phyloP scores from a whole-genome alignment of 768 basidiomycete genomes.

The Kwoniella sp. region DNA sequence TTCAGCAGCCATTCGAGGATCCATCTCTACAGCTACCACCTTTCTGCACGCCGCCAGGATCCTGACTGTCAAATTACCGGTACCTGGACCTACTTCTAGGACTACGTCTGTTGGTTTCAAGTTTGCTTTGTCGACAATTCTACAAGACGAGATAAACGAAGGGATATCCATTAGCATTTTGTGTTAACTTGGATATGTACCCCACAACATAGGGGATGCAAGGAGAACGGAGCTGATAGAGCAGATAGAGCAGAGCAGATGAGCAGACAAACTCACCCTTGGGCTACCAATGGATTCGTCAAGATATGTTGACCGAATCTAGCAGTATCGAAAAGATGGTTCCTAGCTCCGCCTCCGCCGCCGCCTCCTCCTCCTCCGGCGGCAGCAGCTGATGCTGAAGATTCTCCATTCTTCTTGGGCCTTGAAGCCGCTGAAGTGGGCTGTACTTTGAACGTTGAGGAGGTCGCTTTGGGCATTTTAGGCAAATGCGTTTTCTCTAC shows the following conservation, averaged over 20 bases:
- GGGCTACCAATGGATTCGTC: constrained; percentile 87
- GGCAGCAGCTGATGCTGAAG: constrained; percentile 14
- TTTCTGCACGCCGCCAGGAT: constrained; percentile 92
- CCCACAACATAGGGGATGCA: too few species aligned
- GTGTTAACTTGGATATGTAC: neutral
- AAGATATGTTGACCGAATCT: constrained; percentile 97
- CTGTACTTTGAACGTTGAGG: constrained; percentile 40
- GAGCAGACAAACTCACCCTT: constrained; percentile 65
- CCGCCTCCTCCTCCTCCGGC: constrained; percentile 22
- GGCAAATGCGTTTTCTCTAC: neutral
- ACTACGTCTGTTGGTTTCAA: constrained; percentile 92
- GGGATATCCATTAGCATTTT: neutral
- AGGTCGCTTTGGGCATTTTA: constrained; percentile 51
- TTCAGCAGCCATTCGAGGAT: constrained; percentile 98
- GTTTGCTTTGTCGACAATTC: constrained; percentile 72
- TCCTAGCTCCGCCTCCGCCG: constrained; percentile 38
- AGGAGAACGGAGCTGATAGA: neutral
- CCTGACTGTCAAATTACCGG: constrained; percentile 90
- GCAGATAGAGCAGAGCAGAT: neutral
- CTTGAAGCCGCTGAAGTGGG: constrained; percentile 40
- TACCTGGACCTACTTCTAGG: constrained; percentile 95
- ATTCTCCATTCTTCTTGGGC: constrained; percentile 48
- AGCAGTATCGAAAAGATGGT: constrained; percentile 71
- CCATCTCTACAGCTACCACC: constrained; percentile 86
- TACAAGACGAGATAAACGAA: constrained; percentile 35